These are phyloP conservation scores for Piromyces finnis DNA, from an alignment of 192 early-diverging fungal genomes.

Conservation along the genomic window DNA sequence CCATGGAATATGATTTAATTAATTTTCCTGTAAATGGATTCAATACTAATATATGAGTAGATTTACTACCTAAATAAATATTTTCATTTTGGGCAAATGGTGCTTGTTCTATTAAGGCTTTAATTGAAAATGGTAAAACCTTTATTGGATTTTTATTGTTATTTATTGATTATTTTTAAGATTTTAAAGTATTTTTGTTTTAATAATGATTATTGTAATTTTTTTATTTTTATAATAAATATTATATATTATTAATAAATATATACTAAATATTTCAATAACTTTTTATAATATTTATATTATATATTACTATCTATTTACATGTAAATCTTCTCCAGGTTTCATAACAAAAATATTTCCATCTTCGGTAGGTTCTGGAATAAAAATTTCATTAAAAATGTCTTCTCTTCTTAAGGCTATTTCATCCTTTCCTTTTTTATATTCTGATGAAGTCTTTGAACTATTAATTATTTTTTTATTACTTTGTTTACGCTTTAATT, in stretches of 20 bases:
- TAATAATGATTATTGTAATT: too few species aligned
- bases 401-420: background rate
- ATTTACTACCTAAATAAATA: background rate
- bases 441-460: background rate
- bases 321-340: background rate
- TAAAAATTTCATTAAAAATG: background rate
- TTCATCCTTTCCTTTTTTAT: background rate
- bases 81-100: background rate
- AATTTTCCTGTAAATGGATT: background rate
- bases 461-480: background rate
- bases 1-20: background rate
- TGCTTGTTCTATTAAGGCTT: background rate
- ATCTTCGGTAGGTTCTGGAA: background rate
- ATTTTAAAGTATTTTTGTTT: too few species aligned
- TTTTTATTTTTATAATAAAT: too few species aligned
- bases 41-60: background rate
- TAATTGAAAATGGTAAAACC: background rate
- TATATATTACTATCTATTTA: background rate
- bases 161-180: too few species aligned
- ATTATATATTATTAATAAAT: too few species aligned
- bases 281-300: too few species aligned
- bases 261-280: too few species aligned
- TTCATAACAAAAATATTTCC: background rate
- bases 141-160: background rate
- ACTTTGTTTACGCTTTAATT: background rate